phyloP scores from a whole-genome alignment of 306 rosid genomes.

The Mucuna pruriens region DNA sequence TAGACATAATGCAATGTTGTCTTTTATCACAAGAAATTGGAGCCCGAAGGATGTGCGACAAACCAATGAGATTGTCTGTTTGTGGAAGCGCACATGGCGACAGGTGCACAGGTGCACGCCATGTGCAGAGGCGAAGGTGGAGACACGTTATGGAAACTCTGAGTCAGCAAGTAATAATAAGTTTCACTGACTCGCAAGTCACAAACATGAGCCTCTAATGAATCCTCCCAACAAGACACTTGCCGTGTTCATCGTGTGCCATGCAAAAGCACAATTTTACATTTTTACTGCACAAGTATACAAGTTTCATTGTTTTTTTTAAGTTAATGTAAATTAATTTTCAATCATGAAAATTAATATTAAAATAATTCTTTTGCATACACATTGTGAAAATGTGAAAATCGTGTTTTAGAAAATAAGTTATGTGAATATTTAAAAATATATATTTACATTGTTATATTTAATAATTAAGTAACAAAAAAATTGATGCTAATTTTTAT shows the following conservation, averaged over 20 bases:
- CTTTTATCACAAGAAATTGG: conserved; percentile 9
- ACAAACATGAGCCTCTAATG: background rate
- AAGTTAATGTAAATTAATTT: no score
- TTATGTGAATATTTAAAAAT: no score
- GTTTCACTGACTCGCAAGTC: background rate
- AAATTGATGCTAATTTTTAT: no score
- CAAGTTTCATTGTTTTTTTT: no score
- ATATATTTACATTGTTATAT: no score
- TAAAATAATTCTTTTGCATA: no score
- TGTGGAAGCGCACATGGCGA: conserved; percentile 59
- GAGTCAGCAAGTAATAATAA: background rate
- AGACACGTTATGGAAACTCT: conserved; percentile 40
- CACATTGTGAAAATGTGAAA: no score
- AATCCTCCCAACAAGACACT: conserved; percentile 19
- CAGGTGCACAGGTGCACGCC: conserved; percentile 53
- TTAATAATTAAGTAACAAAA: no score
- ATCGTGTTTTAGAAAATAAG: no score
- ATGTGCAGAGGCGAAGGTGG: conserved; percentile 33
- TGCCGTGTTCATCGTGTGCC: conserved; percentile 31
- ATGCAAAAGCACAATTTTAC: conserved; percentile 12
- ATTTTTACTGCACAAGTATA: background rate
- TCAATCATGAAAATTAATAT: no score
- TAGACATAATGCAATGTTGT: background rate
- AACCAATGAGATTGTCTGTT: conserved; percentile 39
- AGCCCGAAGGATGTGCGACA: conserved; percentile 6